Conservation (phyloP, 2,329 filamentous ascomycete species). For the Trichoderma koningii region DNA sequence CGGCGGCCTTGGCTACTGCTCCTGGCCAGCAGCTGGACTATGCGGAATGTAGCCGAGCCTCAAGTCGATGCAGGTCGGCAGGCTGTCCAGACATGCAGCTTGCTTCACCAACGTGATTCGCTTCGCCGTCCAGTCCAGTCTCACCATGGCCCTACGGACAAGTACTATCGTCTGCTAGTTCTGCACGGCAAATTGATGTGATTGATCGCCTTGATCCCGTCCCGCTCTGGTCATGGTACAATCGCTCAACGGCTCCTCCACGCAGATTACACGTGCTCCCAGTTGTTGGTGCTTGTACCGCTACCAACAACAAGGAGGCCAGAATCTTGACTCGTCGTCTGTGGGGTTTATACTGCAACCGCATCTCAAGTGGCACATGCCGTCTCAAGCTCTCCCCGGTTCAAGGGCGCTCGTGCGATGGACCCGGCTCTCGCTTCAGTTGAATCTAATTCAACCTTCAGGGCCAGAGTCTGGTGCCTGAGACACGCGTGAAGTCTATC, state of each 20-base stretch:
- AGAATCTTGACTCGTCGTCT: slow-evolving; percentile 12
- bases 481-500: not conserved
- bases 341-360: slow-evolving; percentile 1
- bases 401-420: not conserved
- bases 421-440: not conserved
- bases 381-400: slow-evolving; percentile 5
- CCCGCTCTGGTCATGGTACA: not conserved
- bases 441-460: not conserved
- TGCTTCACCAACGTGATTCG: slow-evolving; percentile 26
- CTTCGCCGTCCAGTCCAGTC: not conserved
- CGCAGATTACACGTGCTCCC: no score
- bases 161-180: slow-evolving; percentile 16
- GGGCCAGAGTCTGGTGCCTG: not conserved
- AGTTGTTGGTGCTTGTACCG: not conserved
- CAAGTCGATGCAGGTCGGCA: slow-evolving; percentile 8
- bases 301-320: not conserved
- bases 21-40: not conserved
- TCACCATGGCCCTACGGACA: not conserved
- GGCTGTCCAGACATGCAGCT: slow-evolving; percentile 23
- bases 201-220: not conserved
- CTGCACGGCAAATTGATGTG: not conserved
- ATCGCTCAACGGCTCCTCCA: no score
- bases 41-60: slow-evolving; percentile 13
- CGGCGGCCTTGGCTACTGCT: no score
- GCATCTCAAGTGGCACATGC: not conserved